Evolutionary conservation across 192 early-diverging fungal genomes (phyloP).

Genomic region (Chytriomyces confervae): DNA sequence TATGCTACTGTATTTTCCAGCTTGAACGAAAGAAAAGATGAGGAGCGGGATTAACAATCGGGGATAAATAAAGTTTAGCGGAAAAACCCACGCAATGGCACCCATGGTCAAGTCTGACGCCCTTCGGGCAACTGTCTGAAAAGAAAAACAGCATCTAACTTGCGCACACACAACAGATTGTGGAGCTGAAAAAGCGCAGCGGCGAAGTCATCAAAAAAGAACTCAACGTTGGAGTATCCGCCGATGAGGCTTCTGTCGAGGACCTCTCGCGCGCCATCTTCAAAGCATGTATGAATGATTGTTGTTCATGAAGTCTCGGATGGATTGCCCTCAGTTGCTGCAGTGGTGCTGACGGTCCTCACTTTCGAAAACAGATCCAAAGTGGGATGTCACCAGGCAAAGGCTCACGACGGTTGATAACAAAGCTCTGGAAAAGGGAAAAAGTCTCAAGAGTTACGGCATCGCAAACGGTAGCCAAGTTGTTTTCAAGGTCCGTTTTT

Average conservation of each 20-base stretch:
- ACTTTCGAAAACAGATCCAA: constrained; percentile 51
- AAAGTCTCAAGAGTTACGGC: constrained; percentile 63
- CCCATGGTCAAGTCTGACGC: too few species aligned
- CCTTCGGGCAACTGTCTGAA: too few species aligned
- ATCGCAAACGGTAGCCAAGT: constrained; percentile 70
- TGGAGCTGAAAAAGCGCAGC: constrained; percentile 33
- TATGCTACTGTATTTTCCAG: too few species aligned
- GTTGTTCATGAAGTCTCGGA: background rate
- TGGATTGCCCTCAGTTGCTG: background rate
- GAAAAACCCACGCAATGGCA: too few species aligned
- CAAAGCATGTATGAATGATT: constrained; percentile 48
- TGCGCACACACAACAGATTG: background rate
- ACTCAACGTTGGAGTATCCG: constrained; percentile 31
- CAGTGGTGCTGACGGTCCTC: background rate
- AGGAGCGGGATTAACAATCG: too few species aligned
- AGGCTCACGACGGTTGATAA: constrained; percentile 74
- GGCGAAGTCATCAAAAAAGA: constrained; percentile 43
- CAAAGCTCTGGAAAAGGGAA: constrained; percentile 58
- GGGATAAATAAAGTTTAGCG: too few species aligned
- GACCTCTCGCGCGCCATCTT: constrained; percentile 74
- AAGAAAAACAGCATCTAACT: too few species aligned
- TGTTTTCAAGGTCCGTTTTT: constrained; percentile 16
- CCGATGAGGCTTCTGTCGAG: constrained; percentile 66
- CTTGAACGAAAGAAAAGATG: too few species aligned
- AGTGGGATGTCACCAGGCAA: constrained; percentile 79